Percentiles rank a stretch among this genome's conserved stretches.
phyloP scores from a whole-genome alignment of 163 green algal genomes.

The Botryococcus braunii region DNA sequence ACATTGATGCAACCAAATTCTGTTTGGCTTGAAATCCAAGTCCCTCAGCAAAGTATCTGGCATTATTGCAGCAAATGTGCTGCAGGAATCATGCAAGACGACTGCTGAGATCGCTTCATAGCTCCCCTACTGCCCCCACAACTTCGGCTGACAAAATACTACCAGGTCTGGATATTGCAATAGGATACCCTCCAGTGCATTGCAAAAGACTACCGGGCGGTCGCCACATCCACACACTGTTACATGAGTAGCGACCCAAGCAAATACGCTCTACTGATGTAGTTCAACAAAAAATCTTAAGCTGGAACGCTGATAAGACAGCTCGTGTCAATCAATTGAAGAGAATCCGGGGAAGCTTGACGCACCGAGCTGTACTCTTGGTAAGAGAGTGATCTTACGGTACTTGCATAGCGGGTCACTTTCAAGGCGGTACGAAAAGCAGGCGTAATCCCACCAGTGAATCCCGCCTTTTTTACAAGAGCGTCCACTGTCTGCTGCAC shows the following conservation, averaged over 20 bases:
- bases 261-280: not conserved
- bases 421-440: slow-evolving; percentile 17
- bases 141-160: no score
- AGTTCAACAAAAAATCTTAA: not conserved
- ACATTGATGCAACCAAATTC: no score
- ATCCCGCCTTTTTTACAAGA: slow-evolving; percentile 58
- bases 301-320: not conserved
- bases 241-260: not conserved
- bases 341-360: no score
- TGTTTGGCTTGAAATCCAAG: no score
- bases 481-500: slow-evolving; percentile 42
- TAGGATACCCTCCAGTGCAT: not conserved
- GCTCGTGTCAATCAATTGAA: no score
- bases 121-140: no score
- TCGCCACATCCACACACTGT: not conserved
- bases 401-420: slow-evolving; percentile 49
- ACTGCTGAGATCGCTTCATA: no score
- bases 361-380: slow-evolving; percentile 27
- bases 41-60: no score
- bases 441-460: slow-evolving; percentile 7
- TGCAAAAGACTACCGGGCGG: not conserved
- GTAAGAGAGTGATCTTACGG: slow-evolving; percentile 37
- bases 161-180: no score
- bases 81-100: no score
- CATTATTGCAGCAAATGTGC: no score